phyloP scores from a whole-genome alignment of 495 filamentous ascomycete species.

The Pseudomonodictys pantanalensis region DNA sequence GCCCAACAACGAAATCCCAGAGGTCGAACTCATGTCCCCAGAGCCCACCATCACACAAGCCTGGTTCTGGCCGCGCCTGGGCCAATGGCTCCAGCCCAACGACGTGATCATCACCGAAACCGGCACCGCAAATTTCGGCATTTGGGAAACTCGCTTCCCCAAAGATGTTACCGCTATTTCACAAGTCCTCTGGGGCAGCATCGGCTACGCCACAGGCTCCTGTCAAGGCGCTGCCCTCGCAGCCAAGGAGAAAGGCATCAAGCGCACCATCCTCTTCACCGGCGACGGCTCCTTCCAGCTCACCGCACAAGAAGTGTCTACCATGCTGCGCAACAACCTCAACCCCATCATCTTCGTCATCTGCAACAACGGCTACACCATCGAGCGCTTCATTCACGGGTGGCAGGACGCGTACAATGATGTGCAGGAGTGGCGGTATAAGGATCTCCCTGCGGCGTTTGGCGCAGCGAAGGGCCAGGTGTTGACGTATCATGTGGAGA shows the following conservation, averaged over 20 bases:
- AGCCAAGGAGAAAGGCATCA: constrained; percentile 39
- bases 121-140: constrained; percentile 85
- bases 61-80: constrained; percentile 82
- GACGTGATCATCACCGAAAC: constrained; percentile 88
- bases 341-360: constrained; percentile 70
- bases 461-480: constrained; percentile 57
- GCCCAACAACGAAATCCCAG: constrained; percentile 57
- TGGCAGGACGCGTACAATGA: constrained; percentile 50
- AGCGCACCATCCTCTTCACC: constrained; percentile 67
- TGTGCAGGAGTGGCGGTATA: constrained; percentile 50
- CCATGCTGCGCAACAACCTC: constrained; percentile 74
- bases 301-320: constrained; percentile 80
- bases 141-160: constrained; percentile 84
- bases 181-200: constrained; percentile 87
- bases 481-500: constrained; percentile 67
- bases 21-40: constrained; percentile 48
- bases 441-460: constrained; percentile 64
- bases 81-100: constrained; percentile 68
- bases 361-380: constrained; percentile 53
- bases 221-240: constrained; percentile 49
- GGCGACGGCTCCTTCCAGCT: constrained; percentile 86
- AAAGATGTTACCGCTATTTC: constrained; percentile 69
- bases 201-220: constrained; percentile 49
- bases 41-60: constrained; percentile 69
- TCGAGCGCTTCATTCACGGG: constrained; percentile 53